Conservation (phyloP, 2,329 filamentous ascomycete species). For the Neoarthrinium moseri region DNA sequence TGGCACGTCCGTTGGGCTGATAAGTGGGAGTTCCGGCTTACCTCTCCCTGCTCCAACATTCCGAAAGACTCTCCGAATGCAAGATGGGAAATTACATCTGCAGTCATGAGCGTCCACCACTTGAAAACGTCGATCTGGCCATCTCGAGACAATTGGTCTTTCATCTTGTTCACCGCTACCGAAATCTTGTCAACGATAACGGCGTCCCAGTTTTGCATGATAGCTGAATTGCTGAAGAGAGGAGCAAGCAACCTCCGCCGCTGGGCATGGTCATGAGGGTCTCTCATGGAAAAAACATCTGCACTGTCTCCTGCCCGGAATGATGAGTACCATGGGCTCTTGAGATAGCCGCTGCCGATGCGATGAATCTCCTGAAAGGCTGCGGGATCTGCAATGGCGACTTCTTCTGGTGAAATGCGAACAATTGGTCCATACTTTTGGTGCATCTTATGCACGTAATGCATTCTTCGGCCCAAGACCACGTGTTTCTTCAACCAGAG, state of each 20-base stretch:
- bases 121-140: constrained; percentile 46
- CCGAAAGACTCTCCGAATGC: constrained; percentile 53
- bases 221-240: background rate
- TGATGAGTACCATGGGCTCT: constrained; percentile 10
- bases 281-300: constrained; percentile 33
- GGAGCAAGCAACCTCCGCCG: constrained; percentile 38
- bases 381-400: constrained; percentile 20
- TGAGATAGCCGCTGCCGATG: constrained; percentile 23
- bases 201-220: constrained; percentile 7
- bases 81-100: constrained; percentile 52
- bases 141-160: constrained; percentile 32
- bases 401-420: constrained; percentile 22
- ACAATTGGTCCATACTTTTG: constrained; percentile 21
- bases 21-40: background rate
- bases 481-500: background rate
- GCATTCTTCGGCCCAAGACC: background rate
- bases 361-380: constrained; percentile 20
- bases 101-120: constrained; percentile 54
- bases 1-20: background rate
- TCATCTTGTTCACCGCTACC: constrained; percentile 30
- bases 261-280: constrained; percentile 34
- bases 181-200: constrained; percentile 15
- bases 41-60: constrained; percentile 43
- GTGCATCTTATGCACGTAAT: background rate
- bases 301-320: constrained; percentile 8